A percentile compares a stretch with the other conserved stretches of the same genome.
phyloP scores from a whole-genome alignment of 345 rosid species.

The Gossypium australe region DNA sequence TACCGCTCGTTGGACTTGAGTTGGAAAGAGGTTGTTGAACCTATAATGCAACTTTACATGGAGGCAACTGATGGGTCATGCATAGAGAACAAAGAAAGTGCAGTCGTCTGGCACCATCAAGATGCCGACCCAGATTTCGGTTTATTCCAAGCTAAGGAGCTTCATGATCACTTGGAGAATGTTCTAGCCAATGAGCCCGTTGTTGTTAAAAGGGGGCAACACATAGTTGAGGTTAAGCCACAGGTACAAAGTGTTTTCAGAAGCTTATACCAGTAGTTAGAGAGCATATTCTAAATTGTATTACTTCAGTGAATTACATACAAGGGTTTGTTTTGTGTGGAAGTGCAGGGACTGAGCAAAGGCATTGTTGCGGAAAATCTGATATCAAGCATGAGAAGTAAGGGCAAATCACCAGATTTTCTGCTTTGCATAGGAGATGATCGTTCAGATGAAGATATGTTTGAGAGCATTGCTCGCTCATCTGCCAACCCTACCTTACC shows the following conservation, averaged over 20 bases:
- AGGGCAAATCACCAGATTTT: constrained; percentile 57
- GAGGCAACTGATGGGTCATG: constrained; percentile 83
- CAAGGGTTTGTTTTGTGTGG: constrained; percentile 3
- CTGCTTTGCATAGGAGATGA: constrained; percentile 79
- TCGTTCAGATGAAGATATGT: constrained; percentile 85
- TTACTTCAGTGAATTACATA: not conserved
- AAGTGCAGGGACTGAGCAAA: constrained; percentile 66
- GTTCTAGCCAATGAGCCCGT: constrained; percentile 87
- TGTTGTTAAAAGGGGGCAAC: constrained; percentile 71
- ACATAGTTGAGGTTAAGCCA: constrained; percentile 87
- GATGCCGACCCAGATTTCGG: constrained; percentile 74
- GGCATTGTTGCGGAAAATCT: constrained; percentile 61
- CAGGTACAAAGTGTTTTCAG: constrained; percentile 44
- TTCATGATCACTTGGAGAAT: constrained; percentile 74
- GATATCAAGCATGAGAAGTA: constrained; percentile 43
- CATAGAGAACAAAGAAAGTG: constrained; percentile 75
- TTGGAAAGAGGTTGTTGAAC: constrained; percentile 68
- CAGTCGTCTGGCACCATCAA: constrained; percentile 80
- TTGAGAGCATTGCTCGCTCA: constrained; percentile 46
- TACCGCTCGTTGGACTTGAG: constrained; percentile 33
- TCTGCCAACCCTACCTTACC: constrained; percentile 38
- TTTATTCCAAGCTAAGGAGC: constrained; percentile 76
- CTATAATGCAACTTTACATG: constrained; percentile 69
- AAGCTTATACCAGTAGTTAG: not conserved
- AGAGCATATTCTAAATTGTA: not conserved